Base-by-base conservation (phyloP, 176 grass and related monocot genomes). In the Raddia guianensis region DNA sequence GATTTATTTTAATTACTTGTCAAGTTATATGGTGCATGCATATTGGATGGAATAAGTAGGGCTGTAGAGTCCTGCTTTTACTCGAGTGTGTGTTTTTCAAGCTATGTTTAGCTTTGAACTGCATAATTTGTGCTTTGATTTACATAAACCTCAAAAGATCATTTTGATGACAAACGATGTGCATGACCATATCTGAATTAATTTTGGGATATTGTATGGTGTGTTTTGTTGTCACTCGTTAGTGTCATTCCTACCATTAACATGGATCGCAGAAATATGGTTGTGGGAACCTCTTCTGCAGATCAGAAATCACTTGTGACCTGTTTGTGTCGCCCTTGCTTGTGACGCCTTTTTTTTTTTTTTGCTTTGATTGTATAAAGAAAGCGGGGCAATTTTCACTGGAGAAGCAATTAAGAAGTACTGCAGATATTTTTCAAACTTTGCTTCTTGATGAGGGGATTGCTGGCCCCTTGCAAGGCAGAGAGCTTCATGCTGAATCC, bases 361-460 rank as follows among this genome's bases (percentile, higher is more conserved):
- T 16, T 9, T 66, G 8, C 49, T 79, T 40, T 48, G 49, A 16
- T 54, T 18, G 0, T 21, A 6, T 15, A 66, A 66, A 42, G 7
- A 65, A 66, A 66, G 0, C 5, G 58, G 2, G 20, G 12, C 21
- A 19, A 4, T 66, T 48, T 68, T 57, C n/a, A 56, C 7, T 35
- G 43, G 3, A 55, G 7, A 56, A 45, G 42, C 48, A 46, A n/a
- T 40, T 65, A 65, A 54, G 57, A 72, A 63, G 58, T 63, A 64
- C 72, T 47, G 0, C 45, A 84, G 57, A 12, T 12, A 73, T 70
- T 80, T 54, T 13, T 19, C 9, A 44, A 59, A 6, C 14, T 18
- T 89, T 77, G 66, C 49, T 89, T 85, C n/a, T 49, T 43, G 32
- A 56, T 10, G 40, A 13, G 82, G 82, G n/a, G 44, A 5, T 14